phyloP scores from a whole-genome alignment of 164 flowering plant species.

The Annona cherimola region DNA sequence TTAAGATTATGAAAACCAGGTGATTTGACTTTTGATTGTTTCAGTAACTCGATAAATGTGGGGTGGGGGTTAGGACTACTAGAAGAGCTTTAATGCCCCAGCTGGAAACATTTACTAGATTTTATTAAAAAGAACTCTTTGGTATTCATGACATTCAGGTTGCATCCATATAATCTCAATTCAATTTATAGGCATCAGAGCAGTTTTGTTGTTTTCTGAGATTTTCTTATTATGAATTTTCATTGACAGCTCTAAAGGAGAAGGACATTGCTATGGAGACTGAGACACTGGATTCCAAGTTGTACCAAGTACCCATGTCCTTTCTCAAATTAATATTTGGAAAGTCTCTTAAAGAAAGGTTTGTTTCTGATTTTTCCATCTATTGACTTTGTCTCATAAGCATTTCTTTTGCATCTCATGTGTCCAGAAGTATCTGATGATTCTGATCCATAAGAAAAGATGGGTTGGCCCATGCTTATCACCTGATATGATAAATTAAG shows the following conservation, averaged over 20 bases:
- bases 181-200: too few species aligned
- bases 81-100: too few species aligned
- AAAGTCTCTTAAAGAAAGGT: background rate
- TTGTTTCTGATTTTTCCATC: background rate
- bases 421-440: background rate
- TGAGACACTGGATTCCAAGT: background rate
- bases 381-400: background rate
- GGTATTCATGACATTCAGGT: too few species aligned
- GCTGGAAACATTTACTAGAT: too few species aligned
- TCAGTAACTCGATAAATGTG: too few species aligned
- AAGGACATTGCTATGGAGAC: background rate
- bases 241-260: background rate
- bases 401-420: background rate
- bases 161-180: too few species aligned
- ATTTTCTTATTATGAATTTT: background rate
- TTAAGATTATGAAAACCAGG: too few species aligned
- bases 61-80: too few species aligned
- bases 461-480: background rate
- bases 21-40: too few species aligned
- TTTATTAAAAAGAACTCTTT: too few species aligned
- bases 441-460: background rate
- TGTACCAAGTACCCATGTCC: constrained; percentile 1
- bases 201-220: background rate
- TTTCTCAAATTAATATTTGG: background rate
- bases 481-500: background rate